Base-by-base conservation (phyloP, 345 rosid species). In the Eucalyptus brandiana region DNA sequence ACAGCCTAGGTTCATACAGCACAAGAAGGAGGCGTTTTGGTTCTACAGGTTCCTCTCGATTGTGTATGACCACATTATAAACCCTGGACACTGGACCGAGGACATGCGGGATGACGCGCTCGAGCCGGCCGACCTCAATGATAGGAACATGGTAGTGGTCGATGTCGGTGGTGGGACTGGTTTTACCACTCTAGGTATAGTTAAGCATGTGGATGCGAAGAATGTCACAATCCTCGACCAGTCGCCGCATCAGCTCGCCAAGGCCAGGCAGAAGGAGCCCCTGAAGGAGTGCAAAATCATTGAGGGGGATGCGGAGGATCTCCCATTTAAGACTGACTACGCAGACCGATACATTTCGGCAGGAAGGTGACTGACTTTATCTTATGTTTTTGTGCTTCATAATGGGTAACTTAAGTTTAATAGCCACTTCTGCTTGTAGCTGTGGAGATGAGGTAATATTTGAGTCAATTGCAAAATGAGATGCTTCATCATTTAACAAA, bases 121-220 rank as follows among this genome's bases (percentile, higher is more conserved):
- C 10, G 98, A 97, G 95, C 99, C 98, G 7, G 99, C 99, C 62
- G 99, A 97, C 92, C 97, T 98, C 76, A 92, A 87, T 90, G 89
- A 93, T 90, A 93, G 97, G 88, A 92, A 94, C 87, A 90, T 96
- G 99, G 19, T 97, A 1, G 99, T 98, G n/a, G 99, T 96, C 47
- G 99, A 98, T 94, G 99, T 96, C 32, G 99, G 99, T 50, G 99
- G 99, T 32, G 99, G 99, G 15, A 98, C 99, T 87, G 99, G 99
- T 56, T 98, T 98, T 93, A 96, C 99, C 65, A 98, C 99, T 88
- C 87, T 98, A 91, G 99, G 99, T 8, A 98, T 98, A 62, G 99
- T 98, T 65, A 96, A 98, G 94, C 96, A 95, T 34, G 99, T 98
- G 72, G 99, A 96, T 72, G 99, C 99, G 50, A 96, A 97, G 93